Evolutionary conservation across 805 yeast genomes (phyloP).

Genomic region (Novakomyces olei): DNA sequence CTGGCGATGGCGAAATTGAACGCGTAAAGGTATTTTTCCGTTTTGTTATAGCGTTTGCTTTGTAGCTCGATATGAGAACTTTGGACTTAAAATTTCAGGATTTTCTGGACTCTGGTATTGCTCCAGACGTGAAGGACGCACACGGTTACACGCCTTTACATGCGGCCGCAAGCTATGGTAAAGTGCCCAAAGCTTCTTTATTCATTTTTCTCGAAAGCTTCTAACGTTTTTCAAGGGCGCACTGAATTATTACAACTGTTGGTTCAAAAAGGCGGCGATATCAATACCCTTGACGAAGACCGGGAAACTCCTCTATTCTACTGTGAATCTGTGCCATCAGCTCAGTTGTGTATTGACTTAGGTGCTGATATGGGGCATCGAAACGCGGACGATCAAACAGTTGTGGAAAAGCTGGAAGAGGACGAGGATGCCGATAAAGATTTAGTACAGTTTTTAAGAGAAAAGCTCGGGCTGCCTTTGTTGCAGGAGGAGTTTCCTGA

Average conservation of each 20-base stretch:
- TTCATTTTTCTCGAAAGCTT: no score
- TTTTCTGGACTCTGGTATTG: background rate
- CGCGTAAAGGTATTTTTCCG: no score
- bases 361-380: no score
- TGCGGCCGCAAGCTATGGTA: conserved; percentile 75
- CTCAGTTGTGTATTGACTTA: conserved; percentile 39
- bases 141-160: conserved; percentile 94
- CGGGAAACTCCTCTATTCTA: conserved; percentile 94
- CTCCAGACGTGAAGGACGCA: conserved; percentile 61
- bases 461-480: conserved; percentile 1
- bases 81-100: no score
- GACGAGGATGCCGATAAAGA: background rate
- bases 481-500: conserved; percentile 4
- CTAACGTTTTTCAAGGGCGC: no score
- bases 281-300: conserved; percentile 63
- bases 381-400: background rate
- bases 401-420: conserved; percentile 1
- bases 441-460: background rate
- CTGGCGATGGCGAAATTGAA: no score
- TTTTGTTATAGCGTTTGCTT: no score
- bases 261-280: conserved; percentile 40
- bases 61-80: no score
- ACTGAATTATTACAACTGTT: conserved; percentile 31
- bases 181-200: background rate
- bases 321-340: conserved; percentile 48